Conservation (phyloP, 2,329 filamentous ascomycete genomes). For the Hirsutella minnesotensis region DNA sequence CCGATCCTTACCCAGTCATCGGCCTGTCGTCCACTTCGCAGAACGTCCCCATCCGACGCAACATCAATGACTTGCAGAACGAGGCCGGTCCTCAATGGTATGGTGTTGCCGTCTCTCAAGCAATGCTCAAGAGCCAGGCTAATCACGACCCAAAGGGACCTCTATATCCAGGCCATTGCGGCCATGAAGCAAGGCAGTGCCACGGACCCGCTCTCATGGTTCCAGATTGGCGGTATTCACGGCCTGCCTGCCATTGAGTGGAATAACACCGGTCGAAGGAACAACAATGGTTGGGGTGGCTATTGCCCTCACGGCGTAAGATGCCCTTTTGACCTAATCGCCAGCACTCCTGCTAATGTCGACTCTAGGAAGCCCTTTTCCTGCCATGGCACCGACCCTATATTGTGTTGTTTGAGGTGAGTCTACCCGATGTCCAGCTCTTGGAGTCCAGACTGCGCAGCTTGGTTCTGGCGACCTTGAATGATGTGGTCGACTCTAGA, state of each 20-base stretch:
- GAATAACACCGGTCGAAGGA: slow-evolving; percentile 23
- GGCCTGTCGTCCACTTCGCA: not conserved
- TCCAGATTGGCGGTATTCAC: slow-evolving; percentile 37
- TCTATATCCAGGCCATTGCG: slow-evolving; percentile 35
- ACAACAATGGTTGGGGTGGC: slow-evolving; percentile 20
- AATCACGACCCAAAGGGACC: slow-evolving; percentile 23
- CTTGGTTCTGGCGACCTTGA: no score
- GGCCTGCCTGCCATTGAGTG: slow-evolving; percentile 29
- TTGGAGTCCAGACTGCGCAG: no score
- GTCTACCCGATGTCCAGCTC: no score
- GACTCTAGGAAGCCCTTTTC: slow-evolving; percentile 32
- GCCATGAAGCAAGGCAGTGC: slow-evolving; percentile 28
- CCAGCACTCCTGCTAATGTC: not conserved
- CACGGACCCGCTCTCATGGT: slow-evolving; percentile 34
- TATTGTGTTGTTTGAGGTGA: slow-evolving; percentile 40
- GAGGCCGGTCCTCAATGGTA: slow-evolving; percentile 2
- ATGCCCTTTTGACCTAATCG: slow-evolving; percentile 7
- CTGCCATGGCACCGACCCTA: slow-evolving; percentile 47
- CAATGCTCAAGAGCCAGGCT: not conserved
- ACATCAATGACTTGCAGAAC: slow-evolving; percentile 1
- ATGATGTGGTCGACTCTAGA: no score
- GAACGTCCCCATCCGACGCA: not conserved
- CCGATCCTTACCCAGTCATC: slow-evolving; percentile 2
- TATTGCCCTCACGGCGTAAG: slow-evolving; percentile 37
- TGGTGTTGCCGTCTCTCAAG: fast-evolving